Percentiles rank a stretch among this genome's conserved stretches.
Conservation (phyloP, 2,329 filamentous ascomycete species). For the Fusarium cicatricum region DNA sequence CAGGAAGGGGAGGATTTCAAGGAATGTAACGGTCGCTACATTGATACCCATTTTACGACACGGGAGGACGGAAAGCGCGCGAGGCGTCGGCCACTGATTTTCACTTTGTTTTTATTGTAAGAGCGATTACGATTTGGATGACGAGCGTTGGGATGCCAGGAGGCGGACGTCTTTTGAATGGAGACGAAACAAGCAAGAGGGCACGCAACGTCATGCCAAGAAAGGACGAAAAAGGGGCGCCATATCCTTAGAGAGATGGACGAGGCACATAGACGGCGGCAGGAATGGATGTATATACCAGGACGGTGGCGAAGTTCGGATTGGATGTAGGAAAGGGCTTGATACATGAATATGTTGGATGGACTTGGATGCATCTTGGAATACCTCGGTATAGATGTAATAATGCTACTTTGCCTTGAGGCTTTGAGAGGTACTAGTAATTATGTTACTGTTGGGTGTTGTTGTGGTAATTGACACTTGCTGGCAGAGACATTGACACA, state of each 20-base stretch:
- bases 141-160: conserved; percentile 21
- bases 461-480: too few relatives aligned
- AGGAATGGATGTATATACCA: conserved; percentile 22
- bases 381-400: conserved; percentile 26
- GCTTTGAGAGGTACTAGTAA: neutral
- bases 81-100: conserved; percentile 39
- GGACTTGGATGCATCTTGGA: conserved; percentile 1
- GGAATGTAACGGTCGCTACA: conserved; percentile 50
- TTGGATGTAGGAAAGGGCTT: conserved; percentile 1
- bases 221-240: conserved; percentile 16
- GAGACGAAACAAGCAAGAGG: neutral
- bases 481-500: too few relatives aligned
- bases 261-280: conserved; percentile 29
- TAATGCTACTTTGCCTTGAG: conserved; percentile 19
- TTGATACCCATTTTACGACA: conserved; percentile 52
- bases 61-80: conserved; percentile 38
- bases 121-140: conserved; percentile 36
- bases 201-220: neutral
- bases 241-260: conserved; percentile 30
- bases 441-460: too few relatives aligned
- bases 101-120: conserved; percentile 27
- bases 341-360: conserved; percentile 1
- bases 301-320: conserved; percentile 1
- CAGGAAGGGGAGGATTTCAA: conserved; percentile 53
- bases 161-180: conserved; percentile 15